These are phyloP conservation scores for Coemansia sp. DNA, from an alignment of 192 early-diverging fungal species.

Conservation along the genomic window DNA sequence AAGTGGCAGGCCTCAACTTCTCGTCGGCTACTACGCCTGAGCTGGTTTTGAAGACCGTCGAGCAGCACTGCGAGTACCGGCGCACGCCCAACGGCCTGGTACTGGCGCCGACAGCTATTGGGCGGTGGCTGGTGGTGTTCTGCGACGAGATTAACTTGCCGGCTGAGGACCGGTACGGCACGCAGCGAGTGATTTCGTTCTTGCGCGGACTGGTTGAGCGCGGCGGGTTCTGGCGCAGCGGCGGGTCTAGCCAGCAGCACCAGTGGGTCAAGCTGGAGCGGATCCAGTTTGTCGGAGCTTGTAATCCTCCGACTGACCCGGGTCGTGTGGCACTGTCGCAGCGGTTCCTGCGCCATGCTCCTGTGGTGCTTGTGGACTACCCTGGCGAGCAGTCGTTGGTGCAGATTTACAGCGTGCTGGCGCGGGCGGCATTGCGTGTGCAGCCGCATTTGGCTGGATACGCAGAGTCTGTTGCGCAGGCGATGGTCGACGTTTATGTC, in stretches of 20 bases:
- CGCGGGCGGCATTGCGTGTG: conserved; percentile 91
- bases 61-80: conserved; percentile 98
- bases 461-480: conserved; percentile 85
- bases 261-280: conserved; percentile 95
- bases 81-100: conserved; percentile 92
- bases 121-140: conserved; percentile 97
- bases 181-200: conserved; percentile 97
- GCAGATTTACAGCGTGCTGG: conserved; percentile 96
- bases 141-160: conserved; percentile 99
- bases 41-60: conserved; percentile 92
- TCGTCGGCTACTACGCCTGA: conserved; percentile 97
- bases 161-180: conserved; percentile 93
- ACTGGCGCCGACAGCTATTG: conserved; percentile 78
- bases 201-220: conserved; percentile 93
- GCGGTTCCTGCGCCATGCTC: conserved; percentile 96
- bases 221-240: conserved; percentile 94
- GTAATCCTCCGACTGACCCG: conserved; percentile 99
- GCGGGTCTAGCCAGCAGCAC: conserved; percentile 61
- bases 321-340: conserved; percentile 95
- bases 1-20: conserved; percentile 99
- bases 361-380: conserved; percentile 98
- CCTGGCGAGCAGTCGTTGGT: conserved; percentile 88
- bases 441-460: conserved; percentile 89
- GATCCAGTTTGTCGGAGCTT: conserved; percentile 99
- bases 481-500: conserved; percentile 98